Evolutionary conservation across 352 stramenopile species (phyloP), one percentile per base, ranked within the genome.

Genomic region (Globisporangium perplexum): DNA sequence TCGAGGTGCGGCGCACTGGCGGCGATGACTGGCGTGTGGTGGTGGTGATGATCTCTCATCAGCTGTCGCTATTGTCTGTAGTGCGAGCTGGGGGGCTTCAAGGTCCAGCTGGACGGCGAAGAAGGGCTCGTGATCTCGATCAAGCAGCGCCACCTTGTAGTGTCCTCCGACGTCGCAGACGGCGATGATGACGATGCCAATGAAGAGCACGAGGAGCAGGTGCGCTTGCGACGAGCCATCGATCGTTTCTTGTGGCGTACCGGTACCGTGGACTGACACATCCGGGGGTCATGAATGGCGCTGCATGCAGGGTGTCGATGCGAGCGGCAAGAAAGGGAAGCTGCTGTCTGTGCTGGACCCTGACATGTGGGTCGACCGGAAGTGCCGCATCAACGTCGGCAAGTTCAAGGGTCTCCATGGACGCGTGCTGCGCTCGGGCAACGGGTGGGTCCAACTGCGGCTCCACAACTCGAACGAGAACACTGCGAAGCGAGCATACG

Each of bases 311-410:
- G 50, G 63, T 10, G 59, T 45, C 43, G 57, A 71, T 10, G 50
- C 55, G n/a, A 56, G 69, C 20, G 47, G 63, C 10, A 62, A 66
- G 10, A 89, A 86, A 35, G 71, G 76, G 7, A 74, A 86, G 50
- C 55, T 95, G 18, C 65, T 95, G 1, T 93, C 84, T 1, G 71
- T 81, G 53, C 49, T 95, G 33, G 85, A 95, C 39, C 83, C 85
- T 1, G 85, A 95, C 22, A 90, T 95, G 81, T 95, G 85, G 85
- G 91, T 95, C 26, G 82, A 89, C 44, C 85, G 85, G 45, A 79
- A 81, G 43, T 92, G 83, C 43, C 78, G 85, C 18, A 91, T 95
- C 51, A 95, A 95, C 48, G 85, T 95, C 1, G 85, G 85, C 55
- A 95, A 95, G 63, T 95, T 93, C 55, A 90, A 90, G 41, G 83